These are phyloP conservation scores for Cydonia oblonga DNA, from an alignment of 331 rosid species.

Conservation along the genomic window DNA sequence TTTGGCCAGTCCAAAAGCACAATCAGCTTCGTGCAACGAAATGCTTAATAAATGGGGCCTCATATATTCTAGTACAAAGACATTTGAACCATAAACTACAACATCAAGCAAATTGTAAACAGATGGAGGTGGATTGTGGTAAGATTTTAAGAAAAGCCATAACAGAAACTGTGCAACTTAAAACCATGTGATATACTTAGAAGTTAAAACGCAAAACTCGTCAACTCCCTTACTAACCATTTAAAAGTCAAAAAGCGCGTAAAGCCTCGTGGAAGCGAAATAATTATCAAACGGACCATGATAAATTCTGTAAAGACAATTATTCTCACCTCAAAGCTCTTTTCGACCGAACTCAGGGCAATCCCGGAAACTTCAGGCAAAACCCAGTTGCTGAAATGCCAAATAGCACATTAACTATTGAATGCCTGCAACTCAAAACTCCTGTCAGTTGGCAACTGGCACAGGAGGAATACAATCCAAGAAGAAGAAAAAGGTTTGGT, in stretches of 20 bases:
- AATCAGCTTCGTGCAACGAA: too few relatives aligned
- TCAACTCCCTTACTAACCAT: not conserved
- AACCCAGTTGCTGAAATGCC: not conserved
- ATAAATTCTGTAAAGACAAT: not conserved
- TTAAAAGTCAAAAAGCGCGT: not conserved
- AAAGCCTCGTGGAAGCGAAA: not conserved
- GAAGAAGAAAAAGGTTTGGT: not conserved
- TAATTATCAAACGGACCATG: too few relatives aligned
- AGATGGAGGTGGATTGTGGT: too few relatives aligned
- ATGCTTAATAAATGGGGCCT: too few relatives aligned
- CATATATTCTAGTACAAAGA: too few relatives aligned
- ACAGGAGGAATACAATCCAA: not conserved
- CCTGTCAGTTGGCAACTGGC: not conserved
- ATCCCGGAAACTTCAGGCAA: not conserved
- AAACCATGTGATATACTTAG: too few relatives aligned
- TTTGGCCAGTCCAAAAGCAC: too few relatives aligned
- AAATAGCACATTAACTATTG: not conserved
- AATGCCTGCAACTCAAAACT: not conserved
- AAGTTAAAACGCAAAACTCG: not conserved
- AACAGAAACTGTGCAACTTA: too few relatives aligned
- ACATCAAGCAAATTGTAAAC: not conserved
- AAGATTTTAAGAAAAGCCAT: too few relatives aligned
- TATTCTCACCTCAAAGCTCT: conserved; percentile 5
- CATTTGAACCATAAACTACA: too few relatives aligned
- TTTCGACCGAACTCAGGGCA: not conserved